Evolutionary conservation across 495 filamentous ascomycete species (phyloP).

Genomic region (Annulohypoxylon maeteangense): DNA sequence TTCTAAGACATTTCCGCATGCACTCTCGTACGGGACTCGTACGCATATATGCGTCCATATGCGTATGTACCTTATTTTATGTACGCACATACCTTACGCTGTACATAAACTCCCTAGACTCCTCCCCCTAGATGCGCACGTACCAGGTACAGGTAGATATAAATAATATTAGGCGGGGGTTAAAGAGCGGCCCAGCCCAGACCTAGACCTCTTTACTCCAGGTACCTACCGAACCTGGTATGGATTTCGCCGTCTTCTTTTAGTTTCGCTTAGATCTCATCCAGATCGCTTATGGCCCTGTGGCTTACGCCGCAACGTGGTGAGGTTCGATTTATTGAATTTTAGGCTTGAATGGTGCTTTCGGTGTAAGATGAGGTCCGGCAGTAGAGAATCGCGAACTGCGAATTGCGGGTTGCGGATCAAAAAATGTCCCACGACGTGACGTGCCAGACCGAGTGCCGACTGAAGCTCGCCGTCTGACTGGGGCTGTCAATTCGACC

Average conservation of each 20-base stretch:
- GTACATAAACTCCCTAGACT: background rate
- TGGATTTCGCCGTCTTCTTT: conserved; percentile 30
- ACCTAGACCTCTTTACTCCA: conserved; percentile 8
- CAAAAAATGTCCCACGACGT: conserved; percentile 25
- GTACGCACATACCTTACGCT: conserved; percentile 4
- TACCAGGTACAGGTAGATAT: background rate
- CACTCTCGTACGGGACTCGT: conserved; percentile 9
- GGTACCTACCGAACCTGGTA: conserved; percentile 42
- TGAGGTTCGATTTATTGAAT: background rate
- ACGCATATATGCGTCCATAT: background rate
- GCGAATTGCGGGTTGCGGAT: too few species aligned
- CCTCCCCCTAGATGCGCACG: background rate
- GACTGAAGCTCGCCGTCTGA: conserved; percentile 3
- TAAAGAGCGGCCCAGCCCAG: conserved; percentile 15
- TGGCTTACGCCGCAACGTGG: conserved; percentile 13
- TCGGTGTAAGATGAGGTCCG: conserved; percentile 8
- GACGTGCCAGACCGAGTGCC: conserved; percentile 25
- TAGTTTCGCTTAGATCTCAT: conserved; percentile 30
- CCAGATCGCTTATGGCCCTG: conserved; percentile 35
- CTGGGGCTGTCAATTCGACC: conserved; percentile 25
- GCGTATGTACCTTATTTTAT: background rate
- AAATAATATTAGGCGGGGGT: conserved; percentile 12
- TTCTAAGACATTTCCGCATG: conserved; percentile 41
- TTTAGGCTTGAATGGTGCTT: background rate
- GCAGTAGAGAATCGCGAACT: conserved; percentile 11